Evolutionary conservation across 2,329 filamentous ascomycete species (phyloP), one percentile per base, ranked within the genome.

Genomic region (Phaeosphaeriaceae sp.): DNA sequence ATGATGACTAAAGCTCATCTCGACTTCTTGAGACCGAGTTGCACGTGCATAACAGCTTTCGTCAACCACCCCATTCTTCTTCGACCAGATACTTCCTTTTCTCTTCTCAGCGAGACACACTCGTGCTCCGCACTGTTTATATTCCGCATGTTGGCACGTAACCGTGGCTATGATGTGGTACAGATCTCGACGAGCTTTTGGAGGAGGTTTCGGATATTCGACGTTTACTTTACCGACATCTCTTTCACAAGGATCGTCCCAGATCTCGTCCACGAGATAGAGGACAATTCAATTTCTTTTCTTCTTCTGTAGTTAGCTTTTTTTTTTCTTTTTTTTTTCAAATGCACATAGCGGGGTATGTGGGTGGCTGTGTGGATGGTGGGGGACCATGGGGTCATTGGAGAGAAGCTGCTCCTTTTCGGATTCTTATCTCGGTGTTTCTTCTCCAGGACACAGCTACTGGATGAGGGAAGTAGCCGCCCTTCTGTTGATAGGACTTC

Each of bases 181-280:
- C 52, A 45, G 42, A 72, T 72, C 61, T 72, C 58, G 58, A 49
- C 54, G 60, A 59, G 51, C 41, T 66, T 64, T 66, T 69, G 66
- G 60, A 61, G 61, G 57, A 57, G 50, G 48, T 51, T 67, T 67
- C 63, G 60, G 53, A 61, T 65, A 54, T 65, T 48, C 56, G 42
- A 46, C 17, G 45, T 27, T 25, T 48, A 48, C 48, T 46, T 53
- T 25, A 46, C 22, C 33, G 19, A 22, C 49, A 58, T 61, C 42
- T 56, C 49, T 51, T 53, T 51, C 40, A 17, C 53, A 33, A 48
- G 50, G 22, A 57, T 54, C 33, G 31, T 48, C 45, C 24, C 45
- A 48, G 44, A 53, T 48, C 19, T 58, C 57, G 27, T 53, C 27
- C 48, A 56, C 9, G 13, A 20, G 13, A 41, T 7, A 19, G 22